phyloP scores from a whole-genome alignment of 768 basidiomycete genomes.

The Suillus cothurnatus region DNA sequence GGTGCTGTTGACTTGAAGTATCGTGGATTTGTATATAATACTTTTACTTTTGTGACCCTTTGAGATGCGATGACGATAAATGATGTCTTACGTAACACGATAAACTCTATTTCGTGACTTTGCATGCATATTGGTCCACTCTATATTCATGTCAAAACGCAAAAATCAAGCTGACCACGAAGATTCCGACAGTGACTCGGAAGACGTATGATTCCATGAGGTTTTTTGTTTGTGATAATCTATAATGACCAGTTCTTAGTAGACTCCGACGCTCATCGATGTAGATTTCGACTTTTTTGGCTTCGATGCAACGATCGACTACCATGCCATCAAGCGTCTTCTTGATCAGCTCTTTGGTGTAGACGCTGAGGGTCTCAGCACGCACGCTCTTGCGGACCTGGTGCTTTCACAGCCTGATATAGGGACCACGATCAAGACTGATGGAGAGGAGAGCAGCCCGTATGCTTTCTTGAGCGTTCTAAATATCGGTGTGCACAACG shows the following conservation, averaged over 20 bases:
- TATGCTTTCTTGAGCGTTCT: slow-evolving; percentile 86
- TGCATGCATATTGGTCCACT: background rate
- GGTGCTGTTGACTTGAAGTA: background rate
- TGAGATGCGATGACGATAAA: background rate
- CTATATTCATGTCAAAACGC: slow-evolving; percentile 50
- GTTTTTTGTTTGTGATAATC: slow-evolving; percentile 18
- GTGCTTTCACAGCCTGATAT: slow-evolving; percentile 73
- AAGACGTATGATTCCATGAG: slow-evolving; percentile 42
- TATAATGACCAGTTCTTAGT: slow-evolving; percentile 9
- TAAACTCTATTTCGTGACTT: background rate
- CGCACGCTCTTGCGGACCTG: slow-evolving; percentile 78
- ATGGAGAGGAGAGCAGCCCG: slow-evolving; percentile 64
- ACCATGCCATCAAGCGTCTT: slow-evolving; percentile 80
- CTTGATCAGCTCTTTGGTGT: slow-evolving; percentile 65
- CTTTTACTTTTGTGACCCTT: background rate
- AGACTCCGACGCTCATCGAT: slow-evolving; percentile 25
- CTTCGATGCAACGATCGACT: slow-evolving; percentile 80
- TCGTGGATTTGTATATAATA: slow-evolving; percentile 3
- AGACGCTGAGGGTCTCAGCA: slow-evolving; percentile 72
- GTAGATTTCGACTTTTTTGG: slow-evolving; percentile 87
- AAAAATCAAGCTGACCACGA: slow-evolving; percentile 43
- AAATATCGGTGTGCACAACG: slow-evolving; percentile 72
- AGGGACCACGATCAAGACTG: slow-evolving; percentile 92
- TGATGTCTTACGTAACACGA: background rate
- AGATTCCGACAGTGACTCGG: slow-evolving; percentile 40